These are phyloP conservation scores for Pleurotus pulmonarius DNA, from an alignment of 768 basidiomycete genomes.

Conservation along the genomic window DNA sequence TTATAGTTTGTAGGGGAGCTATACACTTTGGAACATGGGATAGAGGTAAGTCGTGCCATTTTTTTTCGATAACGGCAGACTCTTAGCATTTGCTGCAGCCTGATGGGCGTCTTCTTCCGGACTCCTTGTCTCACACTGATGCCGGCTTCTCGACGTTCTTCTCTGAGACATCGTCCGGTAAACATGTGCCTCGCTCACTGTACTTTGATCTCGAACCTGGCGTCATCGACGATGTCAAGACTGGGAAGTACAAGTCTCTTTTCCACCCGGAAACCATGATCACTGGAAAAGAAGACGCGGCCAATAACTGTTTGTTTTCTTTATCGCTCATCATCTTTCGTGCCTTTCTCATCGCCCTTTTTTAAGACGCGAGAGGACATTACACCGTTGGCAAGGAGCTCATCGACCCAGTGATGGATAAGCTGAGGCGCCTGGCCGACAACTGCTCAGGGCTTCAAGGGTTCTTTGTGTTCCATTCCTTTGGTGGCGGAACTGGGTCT, in stretches of 20 bases:
- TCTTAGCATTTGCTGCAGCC: constrained; percentile 50
- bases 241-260: constrained; percentile 85
- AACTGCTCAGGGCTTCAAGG: constrained; percentile 97
- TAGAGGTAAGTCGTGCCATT: constrained; percentile 62
- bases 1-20: constrained; percentile 74
- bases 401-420: constrained; percentile 95
- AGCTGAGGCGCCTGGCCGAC: constrained; percentile 89
- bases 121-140: constrained; percentile 64
- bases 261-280: constrained; percentile 98
- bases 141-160: constrained; percentile 98
- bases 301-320: constrained; percentile 90
- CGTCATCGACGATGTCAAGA: constrained; percentile 93
- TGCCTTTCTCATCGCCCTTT: neutral
- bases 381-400: constrained; percentile 99
- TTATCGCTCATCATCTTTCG: neutral
- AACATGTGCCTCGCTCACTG: constrained; percentile 94
- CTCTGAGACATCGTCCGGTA: constrained; percentile 89
- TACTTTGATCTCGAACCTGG: constrained; percentile 96
- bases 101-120: constrained; percentile 82
- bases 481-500: constrained; percentile 98
- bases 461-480: constrained; percentile 99
- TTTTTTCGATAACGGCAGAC: neutral
- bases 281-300: constrained; percentile 97
- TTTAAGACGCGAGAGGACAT: constrained; percentile 90
- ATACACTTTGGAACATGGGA: constrained; percentile 96